Base-by-base conservation (phyloP, 176 grass and related monocot species). In the Chloris gayana region DNA sequence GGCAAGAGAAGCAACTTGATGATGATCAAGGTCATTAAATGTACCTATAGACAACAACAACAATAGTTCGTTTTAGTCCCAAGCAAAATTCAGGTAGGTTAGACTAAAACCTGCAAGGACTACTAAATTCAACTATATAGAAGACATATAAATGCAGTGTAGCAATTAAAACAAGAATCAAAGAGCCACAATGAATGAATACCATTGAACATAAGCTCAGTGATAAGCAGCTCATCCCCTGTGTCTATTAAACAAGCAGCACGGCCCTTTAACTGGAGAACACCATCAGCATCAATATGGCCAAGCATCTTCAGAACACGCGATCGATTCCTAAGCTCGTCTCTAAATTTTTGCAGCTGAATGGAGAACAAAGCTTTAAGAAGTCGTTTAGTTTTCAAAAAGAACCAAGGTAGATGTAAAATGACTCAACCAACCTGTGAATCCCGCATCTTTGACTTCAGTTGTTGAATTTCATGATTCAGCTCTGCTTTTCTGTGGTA, bases 131-230 rank as follows among this genome's bases (percentile, higher is more conserved):
- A 83, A 83, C 86, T 91, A 69, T 30, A 63, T n/a, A 60, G 8
- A 75, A 42, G 70, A 59, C 19, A 80, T 57, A 86, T 70, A 37
- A 37, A 37, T 4, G 46, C n/a, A n/a, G n/a, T n/a, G n/a, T 37
- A 37, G 35, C 5, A 37, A 37, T 37, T 37, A 64, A 46, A 74
- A 65, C 6, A 38, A 37, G 67, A 78, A 14, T 66, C n/a, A 57
- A 1, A 24, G 17, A 17, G 32, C 34, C 15, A 64, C 42, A 80
- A 24, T 65, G 67, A 81, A 72, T 2, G 14, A 8, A 46, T 76
- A 92, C 96, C 96, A 73, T 99, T 95, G 87, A 99, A 99, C 96
- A 99, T 99, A 84, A 99, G 86, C 82, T 99, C 96, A 41, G 96
- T 99, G 71, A 99, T 91, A 86, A 99, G 96, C 56, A 99, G 80